Evolutionary conservation across 257 asterid species (phyloP), one percentile per base, ranked within the genome.

Genomic region (Fraxinus anomala): DNA sequence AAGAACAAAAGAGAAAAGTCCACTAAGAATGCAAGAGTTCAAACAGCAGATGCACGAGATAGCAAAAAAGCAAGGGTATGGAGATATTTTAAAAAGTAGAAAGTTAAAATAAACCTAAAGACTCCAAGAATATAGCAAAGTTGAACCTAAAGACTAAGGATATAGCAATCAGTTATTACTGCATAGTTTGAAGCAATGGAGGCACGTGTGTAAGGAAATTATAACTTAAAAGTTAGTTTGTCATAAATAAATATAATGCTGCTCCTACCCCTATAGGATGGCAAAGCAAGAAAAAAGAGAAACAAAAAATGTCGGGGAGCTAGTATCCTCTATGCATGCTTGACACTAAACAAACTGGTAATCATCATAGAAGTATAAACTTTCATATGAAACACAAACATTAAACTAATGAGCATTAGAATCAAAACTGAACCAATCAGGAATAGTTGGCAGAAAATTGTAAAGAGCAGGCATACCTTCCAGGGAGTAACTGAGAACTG

Each of bases 401-500:
- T 24, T 61, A 61, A 21, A 61, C 30, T 21, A 23, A 23, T 2
- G 26, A 61, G 68, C 30, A 67, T 34, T 49, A 23, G 8, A 44
- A 65, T 47, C 63, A 12, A 75, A 72, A 68, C 44, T 40, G 14
- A 66, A 65, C 47, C 33, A 14, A 30, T 44, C 40, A 73, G 71
- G 36, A 39, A 47, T 19, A 49, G 47, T 26, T 34, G 23, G 79
- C 73, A 83, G 13, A 40, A 42, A 37, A 74, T 16, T 54, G 31
- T 37, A 51, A 65, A 28, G 44, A 76, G 21, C 72, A 70, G 71
- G 67, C 82, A 69, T 84, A 93, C 99, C 99, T 93, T 86, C 95
- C 96, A 28, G 97, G 88, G 31, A 87, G 88, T 69, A 86, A 69
- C 79, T 95, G 98, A 70, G 98, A 90, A 83, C 90, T 87, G 85